Evolutionary conservation across 495 filamentous ascomycete genomes (phyloP).

Genomic region (Evansstolkia leycettana): DNA sequence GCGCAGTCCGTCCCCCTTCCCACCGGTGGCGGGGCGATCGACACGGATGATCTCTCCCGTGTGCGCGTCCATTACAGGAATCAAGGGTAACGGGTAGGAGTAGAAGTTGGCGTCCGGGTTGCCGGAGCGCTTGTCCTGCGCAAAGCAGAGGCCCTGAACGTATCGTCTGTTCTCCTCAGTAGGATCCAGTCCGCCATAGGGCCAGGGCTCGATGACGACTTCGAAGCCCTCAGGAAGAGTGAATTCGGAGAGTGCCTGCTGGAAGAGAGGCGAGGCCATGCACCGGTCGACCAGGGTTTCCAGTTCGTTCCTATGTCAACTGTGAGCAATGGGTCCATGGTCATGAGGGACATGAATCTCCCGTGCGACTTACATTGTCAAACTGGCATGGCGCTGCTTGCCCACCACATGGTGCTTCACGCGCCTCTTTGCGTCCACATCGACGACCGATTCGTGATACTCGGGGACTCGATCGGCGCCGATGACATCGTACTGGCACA

Average conservation of each 20-base stretch:
- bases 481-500: conserved; percentile 55
- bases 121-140: conserved; percentile 23
- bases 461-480: conserved; percentile 40
- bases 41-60: conserved; percentile 51
- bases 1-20: conserved; percentile 24
- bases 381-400: conserved; percentile 45
- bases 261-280: conserved; percentile 46
- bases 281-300: conserved; percentile 49
- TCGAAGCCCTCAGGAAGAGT: conserved; percentile 49
- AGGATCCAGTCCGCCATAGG: conserved; percentile 50
- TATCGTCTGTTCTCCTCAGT: conserved; percentile 42
- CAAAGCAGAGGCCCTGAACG: conserved; percentile 41
- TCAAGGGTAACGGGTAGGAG: conserved; percentile 65
- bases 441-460: conserved; percentile 51
- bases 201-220: conserved; percentile 60
- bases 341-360: neutral
- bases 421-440: conserved; percentile 36
- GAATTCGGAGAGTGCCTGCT: conserved; percentile 47
- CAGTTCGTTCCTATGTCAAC: conserved; percentile 42
- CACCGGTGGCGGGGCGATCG: conserved; percentile 37
- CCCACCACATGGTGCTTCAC: conserved; percentile 42
- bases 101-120: conserved; percentile 57
- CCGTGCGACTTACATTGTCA: conserved; percentile 38
- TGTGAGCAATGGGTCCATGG: conserved; percentile 9
- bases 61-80: conserved; percentile 61